phyloP scores from a whole-genome alignment of 2,329 filamentous ascomycete genomes.

The Aureobasidium sp. region DNA sequence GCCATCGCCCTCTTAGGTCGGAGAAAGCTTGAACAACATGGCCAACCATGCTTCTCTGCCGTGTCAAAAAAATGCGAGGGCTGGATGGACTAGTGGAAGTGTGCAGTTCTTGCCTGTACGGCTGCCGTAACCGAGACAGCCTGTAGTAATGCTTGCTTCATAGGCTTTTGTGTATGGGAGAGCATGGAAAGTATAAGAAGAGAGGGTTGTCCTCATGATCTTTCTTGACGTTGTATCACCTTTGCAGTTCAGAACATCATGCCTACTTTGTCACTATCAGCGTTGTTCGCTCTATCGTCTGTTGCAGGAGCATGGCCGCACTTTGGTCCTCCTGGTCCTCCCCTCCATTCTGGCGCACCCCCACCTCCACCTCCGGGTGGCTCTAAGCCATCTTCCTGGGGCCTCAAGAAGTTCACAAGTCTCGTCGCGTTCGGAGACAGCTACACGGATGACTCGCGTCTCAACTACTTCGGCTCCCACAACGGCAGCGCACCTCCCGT shows the following conservation, averaged over 20 bases:
- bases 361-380: background rate
- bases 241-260: background rate
- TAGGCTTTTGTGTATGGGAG: background rate
- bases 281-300: background rate
- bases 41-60: background rate
- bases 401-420: slow-evolving; percentile 49
- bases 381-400: slow-evolving; percentile 25
- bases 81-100: background rate
- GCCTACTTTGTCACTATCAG: background rate
- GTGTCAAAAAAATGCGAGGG: background rate
- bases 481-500: slow-evolving; percentile 56
- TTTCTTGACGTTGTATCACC: background rate
- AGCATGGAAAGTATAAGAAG: background rate
- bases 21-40: slow-evolving; percentile 1
- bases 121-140: slow-evolving; percentile 1
- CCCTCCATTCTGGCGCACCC: background rate
- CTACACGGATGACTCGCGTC: slow-evolving; percentile 66
- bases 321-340: slow-evolving; percentile 1
- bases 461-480: slow-evolving; percentile 55
- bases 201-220: background rate
- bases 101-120: background rate
- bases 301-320: slow-evolving; percentile 11
- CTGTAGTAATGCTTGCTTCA: background rate
- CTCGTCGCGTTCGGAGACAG: slow-evolving; percentile 68
- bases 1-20: background rate